A percentile compares a stretch with the other conserved stretches of the same genome.
Conservation (phyloP, 2,329 filamentous ascomycete species). For the Emmonsiellopsis sp. region DNA sequence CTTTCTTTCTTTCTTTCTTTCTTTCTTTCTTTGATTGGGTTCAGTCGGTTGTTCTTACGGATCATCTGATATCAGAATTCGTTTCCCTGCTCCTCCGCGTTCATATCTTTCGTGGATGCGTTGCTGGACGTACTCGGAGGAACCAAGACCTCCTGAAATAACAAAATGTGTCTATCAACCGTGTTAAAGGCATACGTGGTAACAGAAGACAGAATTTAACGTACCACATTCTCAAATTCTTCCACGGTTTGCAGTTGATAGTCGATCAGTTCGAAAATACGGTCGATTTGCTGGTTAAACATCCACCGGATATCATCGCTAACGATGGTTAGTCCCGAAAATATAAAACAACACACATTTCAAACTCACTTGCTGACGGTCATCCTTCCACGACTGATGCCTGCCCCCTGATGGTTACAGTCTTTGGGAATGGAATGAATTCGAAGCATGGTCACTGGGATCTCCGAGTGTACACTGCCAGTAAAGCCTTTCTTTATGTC, state of each 20-base stretch:
- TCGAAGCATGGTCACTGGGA: background rate
- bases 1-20: no score
- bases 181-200: background rate
- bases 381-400: background rate
- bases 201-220: background rate
- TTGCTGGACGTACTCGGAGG: constrained; percentile 33
- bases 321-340: background rate
- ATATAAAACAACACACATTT: background rate
- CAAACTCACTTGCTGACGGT: background rate
- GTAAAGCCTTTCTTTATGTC: background rate
- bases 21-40: no score
- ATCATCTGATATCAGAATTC: background rate
- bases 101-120: constrained; percentile 17
- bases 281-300: constrained; percentile 1
- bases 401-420: background rate
- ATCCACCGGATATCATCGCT: background rate
- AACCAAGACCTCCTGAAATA: constrained; percentile 35
- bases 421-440: background rate
- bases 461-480: background rate
- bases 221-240: background rate
- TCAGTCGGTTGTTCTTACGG: background rate
- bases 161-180: constrained; percentile 25
- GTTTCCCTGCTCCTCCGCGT: background rate
- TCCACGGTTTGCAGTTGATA: background rate
- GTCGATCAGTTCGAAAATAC: background rate